Conservation (phyloP, 805 yeast species). For the Monosporozyma siamensis region DNA sequence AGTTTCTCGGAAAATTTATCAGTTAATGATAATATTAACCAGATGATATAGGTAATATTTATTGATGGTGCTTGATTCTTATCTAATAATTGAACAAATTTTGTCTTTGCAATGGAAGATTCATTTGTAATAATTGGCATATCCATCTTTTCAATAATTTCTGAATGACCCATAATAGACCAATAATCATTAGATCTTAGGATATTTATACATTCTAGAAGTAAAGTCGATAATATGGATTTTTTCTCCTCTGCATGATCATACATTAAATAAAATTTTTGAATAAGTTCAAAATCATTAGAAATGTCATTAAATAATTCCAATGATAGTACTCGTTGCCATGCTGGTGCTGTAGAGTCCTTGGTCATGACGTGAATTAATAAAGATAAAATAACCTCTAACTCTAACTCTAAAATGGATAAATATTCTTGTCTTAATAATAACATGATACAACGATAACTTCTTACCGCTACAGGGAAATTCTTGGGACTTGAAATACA, state of each 20-base stretch:
- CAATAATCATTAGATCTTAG: constrained; percentile 25
- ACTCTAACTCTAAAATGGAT: constrained; percentile 56
- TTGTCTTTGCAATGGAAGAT: constrained; percentile 40
- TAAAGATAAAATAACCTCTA: constrained; percentile 70
- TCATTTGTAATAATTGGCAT: constrained; percentile 34
- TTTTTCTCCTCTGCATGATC: constrained; percentile 52
- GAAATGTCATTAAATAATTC: constrained; percentile 62
- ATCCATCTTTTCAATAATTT: constrained; percentile 26
- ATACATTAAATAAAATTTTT: constrained; percentile 48
- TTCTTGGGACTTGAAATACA: constrained; percentile 43
- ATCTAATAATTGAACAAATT: constrained; percentile 69
- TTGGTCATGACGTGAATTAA: constrained; percentile 62
- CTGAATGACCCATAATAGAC: constrained; percentile 29
- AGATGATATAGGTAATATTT: constrained; percentile 53
- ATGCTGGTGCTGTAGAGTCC: constrained; percentile 44
- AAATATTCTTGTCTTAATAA: constrained; percentile 52
- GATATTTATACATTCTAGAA: constrained; percentile 35
- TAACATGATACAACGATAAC: constrained; percentile 59
- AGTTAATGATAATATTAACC: constrained; percentile 46
- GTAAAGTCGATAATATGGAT: constrained; percentile 48
- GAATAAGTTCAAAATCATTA: constrained; percentile 44
- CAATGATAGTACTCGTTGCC: constrained; percentile 68
- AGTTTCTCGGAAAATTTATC: constrained; percentile 60
- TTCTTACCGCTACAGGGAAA: constrained; percentile 66
- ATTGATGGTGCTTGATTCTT: constrained; percentile 65